phyloP scores from a whole-genome alignment of 2,329 filamentous ascomycete genomes.

The Fusarium udum region DNA sequence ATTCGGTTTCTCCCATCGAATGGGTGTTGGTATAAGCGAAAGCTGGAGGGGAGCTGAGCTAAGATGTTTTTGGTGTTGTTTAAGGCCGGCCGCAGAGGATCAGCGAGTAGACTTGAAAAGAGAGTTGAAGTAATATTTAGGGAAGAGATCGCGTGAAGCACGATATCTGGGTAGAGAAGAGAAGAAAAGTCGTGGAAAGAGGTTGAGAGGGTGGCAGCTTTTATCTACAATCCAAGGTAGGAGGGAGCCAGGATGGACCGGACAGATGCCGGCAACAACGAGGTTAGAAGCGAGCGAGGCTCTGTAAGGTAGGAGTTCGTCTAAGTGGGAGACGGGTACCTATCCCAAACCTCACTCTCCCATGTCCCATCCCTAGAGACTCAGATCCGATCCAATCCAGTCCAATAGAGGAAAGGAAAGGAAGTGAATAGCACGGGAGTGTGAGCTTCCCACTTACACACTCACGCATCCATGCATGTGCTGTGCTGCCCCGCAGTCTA shows the following conservation, averaged over 20 bases:
- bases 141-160: constrained; percentile 34
- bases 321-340: constrained; percentile 9
- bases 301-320: background rate
- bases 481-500: constrained; percentile 21
- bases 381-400: background rate
- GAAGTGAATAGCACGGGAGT: constrained; percentile 13
- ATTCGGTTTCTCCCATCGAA: constrained; percentile 55
- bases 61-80: background rate
- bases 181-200: constrained; percentile 13
- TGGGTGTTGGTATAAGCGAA: constrained; percentile 45
- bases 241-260: constrained; percentile 21
- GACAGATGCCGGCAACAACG: constrained; percentile 15
- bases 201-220: constrained; percentile 22
- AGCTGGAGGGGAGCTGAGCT: constrained; percentile 9
- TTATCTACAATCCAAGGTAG: constrained; percentile 32
- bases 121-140: background rate
- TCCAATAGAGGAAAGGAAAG: background rate
- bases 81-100: constrained; percentile 12
- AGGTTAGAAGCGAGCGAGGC: constrained; percentile 22
- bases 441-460: constrained; percentile 21
- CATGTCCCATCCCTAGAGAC: background rate
- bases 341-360: constrained; percentile 21
- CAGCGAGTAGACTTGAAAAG: constrained; percentile 15
- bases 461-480: constrained; percentile 3
- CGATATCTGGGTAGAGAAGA: constrained; percentile 34